Conservation (phyloP, 306 rosid species). For the Vachellia collinsii region DNA sequence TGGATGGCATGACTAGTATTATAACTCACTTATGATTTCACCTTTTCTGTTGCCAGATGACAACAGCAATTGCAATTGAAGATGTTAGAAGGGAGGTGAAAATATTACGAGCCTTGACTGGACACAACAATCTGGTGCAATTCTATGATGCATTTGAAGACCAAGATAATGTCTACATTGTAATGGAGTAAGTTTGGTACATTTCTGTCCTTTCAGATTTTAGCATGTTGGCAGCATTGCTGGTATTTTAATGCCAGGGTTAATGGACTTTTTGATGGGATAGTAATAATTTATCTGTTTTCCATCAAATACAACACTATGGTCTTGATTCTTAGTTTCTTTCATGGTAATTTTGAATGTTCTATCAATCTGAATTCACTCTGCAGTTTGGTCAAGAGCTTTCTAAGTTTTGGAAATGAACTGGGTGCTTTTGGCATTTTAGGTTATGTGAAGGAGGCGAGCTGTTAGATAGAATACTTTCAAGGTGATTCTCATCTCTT, state of each 20-base stretch:
- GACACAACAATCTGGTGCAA: constrained; percentile 63
- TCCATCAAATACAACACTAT: not conserved
- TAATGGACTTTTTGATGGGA: not conserved
- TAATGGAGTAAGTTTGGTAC: constrained; percentile 69
- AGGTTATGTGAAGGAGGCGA: constrained; percentile 87
- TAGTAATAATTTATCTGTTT: not conserved
- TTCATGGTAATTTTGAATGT: not conserved
- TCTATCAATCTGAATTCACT: not conserved
- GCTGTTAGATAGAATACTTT: constrained; percentile 73
- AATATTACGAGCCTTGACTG: constrained; percentile 69
- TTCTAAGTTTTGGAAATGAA: not conserved
- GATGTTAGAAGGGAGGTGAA: constrained; percentile 74
- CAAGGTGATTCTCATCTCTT: constrained; percentile 55
- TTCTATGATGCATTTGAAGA: constrained; percentile 80
- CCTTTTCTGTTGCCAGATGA: constrained; percentile 51
- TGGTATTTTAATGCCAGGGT: not conserved
- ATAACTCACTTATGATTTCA: not conserved
- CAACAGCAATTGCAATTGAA: constrained; percentile 70
- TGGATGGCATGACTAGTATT: not conserved
- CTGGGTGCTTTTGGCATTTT: constrained; percentile 35
- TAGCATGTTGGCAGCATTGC: not conserved
- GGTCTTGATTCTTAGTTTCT: not conserved
- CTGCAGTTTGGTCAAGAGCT: not conserved
- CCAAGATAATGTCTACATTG: constrained; percentile 74
- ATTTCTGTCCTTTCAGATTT: constrained; percentile 24